Base-by-base conservation (phyloP, 768 basidiomycete species). In the Russula brevipes region DNA sequence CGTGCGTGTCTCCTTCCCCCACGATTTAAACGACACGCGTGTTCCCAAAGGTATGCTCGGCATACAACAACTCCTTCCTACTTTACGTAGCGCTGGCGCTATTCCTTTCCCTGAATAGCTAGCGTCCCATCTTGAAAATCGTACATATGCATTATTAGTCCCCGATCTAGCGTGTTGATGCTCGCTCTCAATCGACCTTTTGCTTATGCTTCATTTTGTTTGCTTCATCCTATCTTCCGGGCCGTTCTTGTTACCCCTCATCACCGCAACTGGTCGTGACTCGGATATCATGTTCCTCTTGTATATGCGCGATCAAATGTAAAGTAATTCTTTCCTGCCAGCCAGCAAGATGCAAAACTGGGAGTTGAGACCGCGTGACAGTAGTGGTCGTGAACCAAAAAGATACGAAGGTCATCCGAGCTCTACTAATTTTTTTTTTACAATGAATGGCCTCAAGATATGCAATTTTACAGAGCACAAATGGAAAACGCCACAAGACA, bases 281-380 rank as follows among this genome's bases (percentile, higher is more conserved):
- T 39, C 38, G 10, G 41, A 64, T 64, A 64, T 53, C 58, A 55
- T 50, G 57, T 58, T 47, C 44, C 46, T 19, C 17, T 39, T 64
- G 57, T 64, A 60, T 64, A 50, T 59, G 53, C 53, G 47, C 50
- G 35, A 60, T 51, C 47, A 54, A 56, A 55, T 64, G 54, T 60
- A 64, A 47, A 41, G 19, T 41, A 59, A 38, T 17, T 12, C 8
- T 63, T 63, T 54, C 10, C 33, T 54, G 46, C 17, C 19, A 31
- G 41, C 49, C 57, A 30, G 9, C 36, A 31, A 61, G 31, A 31
- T 16, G 35, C 24, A 12, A 38, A 36, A n/a, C 16, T n/a, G 38
- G 12, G 39, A 54, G 14, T 24, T 5, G 31, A 30, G 45, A 46
- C n/a, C 45, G 41, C 38, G 31, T 38, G 47, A 36, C 2, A 38